Evolutionary conservation across 768 basidiomycete genomes (phyloP).

Genomic region (Dacryopinax spathularia): DNA sequence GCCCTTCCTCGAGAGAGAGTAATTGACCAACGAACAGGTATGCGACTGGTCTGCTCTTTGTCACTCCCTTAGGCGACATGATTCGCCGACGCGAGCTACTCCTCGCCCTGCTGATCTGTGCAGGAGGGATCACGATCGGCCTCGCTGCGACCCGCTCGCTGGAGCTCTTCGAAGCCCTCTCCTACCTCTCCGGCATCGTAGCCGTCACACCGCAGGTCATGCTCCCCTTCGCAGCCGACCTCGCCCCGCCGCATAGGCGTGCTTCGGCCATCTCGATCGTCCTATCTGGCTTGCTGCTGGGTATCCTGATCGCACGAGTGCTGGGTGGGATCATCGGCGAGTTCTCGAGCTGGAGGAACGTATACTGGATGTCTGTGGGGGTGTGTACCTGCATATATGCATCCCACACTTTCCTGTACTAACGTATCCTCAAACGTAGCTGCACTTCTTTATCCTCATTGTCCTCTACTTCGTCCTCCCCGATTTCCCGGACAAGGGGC

Average conservation of each 20-base stretch:
- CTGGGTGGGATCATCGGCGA: slow-evolving; percentile 52
- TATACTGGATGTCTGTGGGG: slow-evolving; percentile 66
- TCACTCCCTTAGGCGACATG: slow-evolving; percentile 74
- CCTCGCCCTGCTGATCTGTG: slow-evolving; percentile 41
- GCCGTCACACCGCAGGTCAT: slow-evolving; percentile 37
- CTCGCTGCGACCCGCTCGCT: slow-evolving; percentile 48
- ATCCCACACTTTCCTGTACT: neutral
- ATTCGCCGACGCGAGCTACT: slow-evolving; percentile 60
- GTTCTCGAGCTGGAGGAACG: slow-evolving; percentile 46
- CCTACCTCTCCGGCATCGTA: slow-evolving; percentile 53
- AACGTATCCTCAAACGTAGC: neutral
- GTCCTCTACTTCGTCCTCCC: slow-evolving; percentile 56
- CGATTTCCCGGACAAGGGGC: slow-evolving; percentile 61
- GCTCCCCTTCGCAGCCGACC: slow-evolving; percentile 25
- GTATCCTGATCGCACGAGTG: slow-evolving; percentile 47
- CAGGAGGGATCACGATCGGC: slow-evolving; percentile 52
- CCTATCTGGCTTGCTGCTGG: slow-evolving; percentile 17
- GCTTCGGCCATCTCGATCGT: slow-evolving; percentile 19
- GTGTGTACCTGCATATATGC: slow-evolving; percentile 20
- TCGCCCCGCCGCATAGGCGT: slow-evolving; percentile 15
- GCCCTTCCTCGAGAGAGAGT: neutral
- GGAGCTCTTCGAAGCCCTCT: slow-evolving; percentile 47
- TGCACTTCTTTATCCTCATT: slow-evolving; percentile 41
- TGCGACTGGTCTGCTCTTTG: slow-evolving; percentile 53
- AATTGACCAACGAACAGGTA: slow-evolving; percentile 25